Base-by-base conservation (phyloP, 257 asterid genomes). In the Euphrasia confusa region DNA sequence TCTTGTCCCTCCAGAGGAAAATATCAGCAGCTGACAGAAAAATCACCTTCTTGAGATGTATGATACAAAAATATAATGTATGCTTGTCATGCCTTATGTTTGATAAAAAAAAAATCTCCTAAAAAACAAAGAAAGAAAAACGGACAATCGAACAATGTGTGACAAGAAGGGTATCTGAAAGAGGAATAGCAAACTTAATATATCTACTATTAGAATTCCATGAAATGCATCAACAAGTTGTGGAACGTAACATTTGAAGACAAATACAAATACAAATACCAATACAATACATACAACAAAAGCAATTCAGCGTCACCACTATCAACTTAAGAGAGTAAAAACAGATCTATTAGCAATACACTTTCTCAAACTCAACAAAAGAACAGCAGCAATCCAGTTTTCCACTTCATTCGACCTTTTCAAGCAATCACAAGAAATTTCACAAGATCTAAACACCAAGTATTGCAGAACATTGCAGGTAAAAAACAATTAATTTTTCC, bases 1-100 rank as follows among this genome's bases (percentile, higher is more conserved):
- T 86, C 84, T 86, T 83, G 78, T 89, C 87, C 76, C 87, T 82
- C 96, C 96, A 89, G 14, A 89, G 72, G 68, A 84, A 82, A 74
- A 89, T 75, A 68, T 86, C 90, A 74, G 96, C 96, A 73, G 93
- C 96, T 89, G 87, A 60, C 52, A 42, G 27, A 73, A 66, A 66
- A 66, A 10, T 10, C 70, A 54, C 54, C 10, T 57, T 47, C 10
- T 14, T 74, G 50, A 78, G 71, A 52, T 32, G 14, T 21, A 21
- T 37, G 26, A 42, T 50, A 64, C 45, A 59, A 44, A 44, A 44
- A 33, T 45, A 53, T 53, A 35, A 49, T 2, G 32, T 26, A 37
- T 7, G 10, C 40, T 33, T 33, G 2, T 1, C 40, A 35, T 21
- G 21, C 32, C 6, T n/a, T 45, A 45, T n/a, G 33, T 30, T 30